phyloP scores from a whole-genome alignment of 1,139 yeast genomes.

The Pichia sp. region DNA sequence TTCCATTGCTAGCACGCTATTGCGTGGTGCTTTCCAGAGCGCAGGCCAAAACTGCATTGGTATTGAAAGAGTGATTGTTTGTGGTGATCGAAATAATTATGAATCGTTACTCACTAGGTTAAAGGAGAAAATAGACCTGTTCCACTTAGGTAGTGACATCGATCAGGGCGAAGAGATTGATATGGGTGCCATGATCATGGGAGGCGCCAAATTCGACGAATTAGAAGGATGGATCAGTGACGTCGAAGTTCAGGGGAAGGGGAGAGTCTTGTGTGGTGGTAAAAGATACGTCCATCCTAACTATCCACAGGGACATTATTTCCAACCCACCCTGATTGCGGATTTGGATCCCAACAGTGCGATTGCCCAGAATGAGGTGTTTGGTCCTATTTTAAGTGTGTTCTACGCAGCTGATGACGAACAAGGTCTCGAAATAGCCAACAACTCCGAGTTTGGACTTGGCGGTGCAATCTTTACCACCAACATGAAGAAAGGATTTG shows the following conservation, averaged over 20 bases:
- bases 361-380: conserved; percentile 84
- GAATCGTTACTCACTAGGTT: conserved; percentile 55
- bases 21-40: conserved; percentile 95
- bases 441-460: conserved; percentile 82
- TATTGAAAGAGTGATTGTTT: conserved; percentile 75
- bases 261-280: conserved; percentile 76
- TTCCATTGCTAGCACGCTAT: conserved; percentile 70
- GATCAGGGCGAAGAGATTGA: conserved; percentile 88
- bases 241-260: conserved; percentile 73
- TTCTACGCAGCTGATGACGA: conserved; percentile 65
- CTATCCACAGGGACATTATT: conserved; percentile 92
- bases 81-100: conserved; percentile 57
- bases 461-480: conserved; percentile 81
- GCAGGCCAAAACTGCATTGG: conserved; percentile 98
- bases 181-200: conserved; percentile 91
- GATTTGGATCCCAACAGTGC: conserved; percentile 76
- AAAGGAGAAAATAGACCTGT: conserved; percentile 48
- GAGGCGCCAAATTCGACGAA: conserved; percentile 61
- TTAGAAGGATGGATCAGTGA: conserved; percentile 63
- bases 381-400: conserved; percentile 83
- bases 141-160: conserved; percentile 84
- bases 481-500: conserved; percentile 47
- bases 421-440: conserved; percentile 75
- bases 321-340: conserved; percentile 78
- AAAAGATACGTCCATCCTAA: conserved; percentile 75